Conservation (phyloP, 306 rosid genomes). For the Mucuna pruriens region DNA sequence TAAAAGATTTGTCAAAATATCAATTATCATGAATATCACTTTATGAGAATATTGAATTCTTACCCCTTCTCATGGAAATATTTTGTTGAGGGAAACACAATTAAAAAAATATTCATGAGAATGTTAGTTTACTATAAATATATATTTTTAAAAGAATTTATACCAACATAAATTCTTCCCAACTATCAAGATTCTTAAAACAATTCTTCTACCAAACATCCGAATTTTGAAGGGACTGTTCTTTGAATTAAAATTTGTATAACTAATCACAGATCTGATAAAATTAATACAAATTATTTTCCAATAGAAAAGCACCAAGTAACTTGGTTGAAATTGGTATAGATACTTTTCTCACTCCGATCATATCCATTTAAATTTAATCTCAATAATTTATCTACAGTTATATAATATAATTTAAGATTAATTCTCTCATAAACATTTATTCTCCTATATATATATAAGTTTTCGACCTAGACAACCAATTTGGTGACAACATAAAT, state of each 20-base stretch:
- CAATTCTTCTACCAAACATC: not conserved
- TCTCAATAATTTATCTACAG: not conserved
- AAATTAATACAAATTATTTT: not conserved
- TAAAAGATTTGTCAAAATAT: too few relatives aligned
- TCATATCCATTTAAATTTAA: not conserved
- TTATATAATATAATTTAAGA: not conserved
- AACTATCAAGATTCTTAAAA: too few relatives aligned
- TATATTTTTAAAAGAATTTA: too few relatives aligned
- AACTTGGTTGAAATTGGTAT: not conserved
- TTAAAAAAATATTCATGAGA: too few relatives aligned
- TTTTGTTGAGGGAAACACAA: too few relatives aligned
- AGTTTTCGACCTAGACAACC: not conserved
- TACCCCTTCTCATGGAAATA: too few relatives aligned
- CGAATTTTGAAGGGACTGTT: not conserved
- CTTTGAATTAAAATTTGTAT: not conserved
- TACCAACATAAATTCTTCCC: too few relatives aligned
- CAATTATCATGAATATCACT: too few relatives aligned
- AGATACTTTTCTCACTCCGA: not conserved
- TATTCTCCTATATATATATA: constrained; percentile 27
- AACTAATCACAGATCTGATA: not conserved
- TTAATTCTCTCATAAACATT: not conserved
- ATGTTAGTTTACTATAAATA: too few relatives aligned
- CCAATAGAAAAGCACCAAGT: not conserved
- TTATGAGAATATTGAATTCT: too few relatives aligned
- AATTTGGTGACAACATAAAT: constrained; percentile 19